A percentile compares a stretch with the other conserved stretches of the same genome.
Evolutionary conservation across 495 filamentous ascomycete genomes (phyloP).

Genomic region (Mytilinidion resinicola): DNA sequence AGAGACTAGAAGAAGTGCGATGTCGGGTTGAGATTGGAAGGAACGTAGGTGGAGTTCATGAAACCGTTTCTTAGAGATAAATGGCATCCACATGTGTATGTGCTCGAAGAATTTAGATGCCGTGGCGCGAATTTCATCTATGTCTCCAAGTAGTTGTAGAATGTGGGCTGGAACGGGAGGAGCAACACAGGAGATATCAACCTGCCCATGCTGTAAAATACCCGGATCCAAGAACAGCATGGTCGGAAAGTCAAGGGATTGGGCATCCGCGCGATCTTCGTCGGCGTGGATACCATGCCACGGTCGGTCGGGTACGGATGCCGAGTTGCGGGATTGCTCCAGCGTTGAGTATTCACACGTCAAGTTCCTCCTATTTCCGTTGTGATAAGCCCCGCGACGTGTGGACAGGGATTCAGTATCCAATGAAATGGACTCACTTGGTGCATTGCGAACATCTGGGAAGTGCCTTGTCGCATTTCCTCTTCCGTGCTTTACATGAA

Average conservation of each 20-base stretch:
- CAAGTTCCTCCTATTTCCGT: conserved; percentile 13
- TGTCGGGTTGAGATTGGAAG: conserved; percentile 11
- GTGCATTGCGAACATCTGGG: conserved; percentile 19
- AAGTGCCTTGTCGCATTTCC: conserved; percentile 26
- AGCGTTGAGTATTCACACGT: conserved; percentile 21
- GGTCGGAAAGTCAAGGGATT: conserved; percentile 23
- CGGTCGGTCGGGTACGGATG: conserved; percentile 1
- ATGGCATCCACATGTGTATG: conserved; percentile 44
- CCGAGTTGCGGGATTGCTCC: background rate
- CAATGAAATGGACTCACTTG: conserved; percentile 15
- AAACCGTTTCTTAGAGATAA: conserved; percentile 46
- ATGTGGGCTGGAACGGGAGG: conserved; percentile 13
- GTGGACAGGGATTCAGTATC: too few species aligned
- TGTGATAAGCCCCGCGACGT: too few species aligned
- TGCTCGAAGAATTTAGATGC: conserved; percentile 26
- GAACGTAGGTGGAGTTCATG: conserved; percentile 24
- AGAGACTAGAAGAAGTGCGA: conserved; percentile 6
- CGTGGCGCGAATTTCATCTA: conserved; percentile 21
- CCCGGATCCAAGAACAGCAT: conserved; percentile 26
- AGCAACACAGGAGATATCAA: conserved; percentile 11
- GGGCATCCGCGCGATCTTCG: conserved; percentile 12
- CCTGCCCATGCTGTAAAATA: conserved; percentile 17
- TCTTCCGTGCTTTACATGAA: conserved; percentile 24
- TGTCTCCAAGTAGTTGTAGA: conserved; percentile 26
- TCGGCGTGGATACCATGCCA: background rate